phyloP scores from a whole-genome alignment of 1,284 basidiomycete species.

The Rhodofomes roseus region DNA sequence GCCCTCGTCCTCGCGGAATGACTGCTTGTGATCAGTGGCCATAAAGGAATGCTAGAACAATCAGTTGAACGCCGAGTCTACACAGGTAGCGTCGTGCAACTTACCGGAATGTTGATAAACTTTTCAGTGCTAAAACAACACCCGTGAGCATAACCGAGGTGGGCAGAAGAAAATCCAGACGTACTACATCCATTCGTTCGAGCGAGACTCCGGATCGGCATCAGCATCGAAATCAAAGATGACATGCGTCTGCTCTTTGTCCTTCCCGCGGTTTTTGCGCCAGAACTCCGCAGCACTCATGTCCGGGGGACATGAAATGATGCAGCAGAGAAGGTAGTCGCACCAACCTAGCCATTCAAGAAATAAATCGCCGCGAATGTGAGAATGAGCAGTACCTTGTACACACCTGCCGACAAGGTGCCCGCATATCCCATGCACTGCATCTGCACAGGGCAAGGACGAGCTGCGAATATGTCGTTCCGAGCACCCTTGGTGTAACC shows the following conservation, averaged over 20 bases:
- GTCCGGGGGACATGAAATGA: conserved; percentile 47
- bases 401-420: conserved; percentile 45
- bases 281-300: conserved; percentile 39
- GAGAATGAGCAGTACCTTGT: no score
- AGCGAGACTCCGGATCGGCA: conserved; percentile 46
- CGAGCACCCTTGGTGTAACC: conserved; percentile 66
- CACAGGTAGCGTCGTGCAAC: conserved; percentile 8
- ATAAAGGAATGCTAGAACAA: conserved; percentile 49
- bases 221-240: conserved; percentile 34
- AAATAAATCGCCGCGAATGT: no score
- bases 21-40: conserved; percentile 59
- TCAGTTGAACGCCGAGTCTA: background rate
- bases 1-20: conserved; percentile 36
- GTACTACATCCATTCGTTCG: conserved; percentile 53
- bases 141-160: background rate
- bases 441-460: conserved; percentile 57
- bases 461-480: conserved; percentile 60
- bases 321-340: conserved; percentile 58
- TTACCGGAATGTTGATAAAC: conserved; percentile 50
- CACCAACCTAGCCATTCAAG: conserved; percentile 47
- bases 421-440: conserved; percentile 60
- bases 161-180: conserved; percentile 19
- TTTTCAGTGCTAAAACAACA: conserved; percentile 35
- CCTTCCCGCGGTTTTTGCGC: conserved; percentile 21
- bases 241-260: background rate